Conservation (phyloP, 331 rosid genomes). For the Arachis monticola region DNA sequence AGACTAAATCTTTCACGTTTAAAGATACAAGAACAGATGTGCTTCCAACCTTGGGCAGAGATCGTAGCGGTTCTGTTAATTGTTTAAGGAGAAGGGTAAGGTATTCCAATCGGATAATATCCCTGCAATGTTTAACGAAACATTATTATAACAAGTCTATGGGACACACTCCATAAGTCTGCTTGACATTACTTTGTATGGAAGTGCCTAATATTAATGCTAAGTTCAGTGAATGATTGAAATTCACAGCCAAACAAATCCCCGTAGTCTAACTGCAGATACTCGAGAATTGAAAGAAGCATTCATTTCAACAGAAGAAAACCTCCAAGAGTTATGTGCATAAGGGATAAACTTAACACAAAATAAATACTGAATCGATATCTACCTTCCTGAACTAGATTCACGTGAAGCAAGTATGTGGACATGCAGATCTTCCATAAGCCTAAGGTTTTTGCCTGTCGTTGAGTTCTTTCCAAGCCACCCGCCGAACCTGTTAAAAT, state of each 20-base stretch:
- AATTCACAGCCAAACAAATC: slow-evolving; percentile 12
- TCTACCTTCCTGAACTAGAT: slow-evolving; percentile 79
- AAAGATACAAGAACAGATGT: slow-evolving; percentile 16
- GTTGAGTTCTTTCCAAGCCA: slow-evolving; percentile 99
- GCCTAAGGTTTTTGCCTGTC: slow-evolving; percentile 74
- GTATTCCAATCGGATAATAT: slow-evolving; percentile 75
- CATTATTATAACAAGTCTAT: slow-evolving; percentile 24
- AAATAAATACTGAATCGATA: slow-evolving; percentile 35
- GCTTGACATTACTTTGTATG: slow-evolving; percentile 18
- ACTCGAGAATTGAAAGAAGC: slow-evolving; percentile 22
- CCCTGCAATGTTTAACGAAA: slow-evolving; percentile 60
- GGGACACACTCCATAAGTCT: slow-evolving; percentile 11
- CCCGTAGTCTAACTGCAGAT: slow-evolving; percentile 12
- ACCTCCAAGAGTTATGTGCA: slow-evolving; percentile 7
- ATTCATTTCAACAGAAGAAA: slow-evolving; percentile 27
- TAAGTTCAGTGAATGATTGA: neutral
- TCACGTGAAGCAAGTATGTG: slow-evolving; percentile 92
- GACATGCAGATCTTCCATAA: slow-evolving; percentile 86
- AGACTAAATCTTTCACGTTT: slow-evolving; percentile 28
- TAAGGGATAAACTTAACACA: slow-evolving; percentile 24
- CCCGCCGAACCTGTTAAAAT: slow-evolving; percentile 89
- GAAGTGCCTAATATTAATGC: slow-evolving; percentile 29
- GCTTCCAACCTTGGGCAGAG: slow-evolving; percentile 74
- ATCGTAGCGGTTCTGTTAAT: slow-evolving; percentile 67
- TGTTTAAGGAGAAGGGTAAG: slow-evolving; percentile 69